A percentile compares a stretch with the other conserved stretches of the same genome.
Conservation (phyloP, 345 rosid species). For the Turritis glabra region DNA sequence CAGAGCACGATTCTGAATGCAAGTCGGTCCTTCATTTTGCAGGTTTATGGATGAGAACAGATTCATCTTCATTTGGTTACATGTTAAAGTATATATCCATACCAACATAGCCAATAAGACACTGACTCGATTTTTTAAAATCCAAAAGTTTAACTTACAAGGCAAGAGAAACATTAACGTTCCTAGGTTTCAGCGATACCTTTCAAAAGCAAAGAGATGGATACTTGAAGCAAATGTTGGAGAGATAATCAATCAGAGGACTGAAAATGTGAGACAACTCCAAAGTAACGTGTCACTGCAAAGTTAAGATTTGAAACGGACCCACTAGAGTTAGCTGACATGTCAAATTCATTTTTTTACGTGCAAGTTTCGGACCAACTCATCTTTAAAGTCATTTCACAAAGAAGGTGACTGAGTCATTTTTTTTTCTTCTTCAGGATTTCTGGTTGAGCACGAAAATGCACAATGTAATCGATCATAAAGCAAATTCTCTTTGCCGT, state of each 20-base stretch:
- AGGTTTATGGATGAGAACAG: conserved; percentile 18
- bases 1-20: conserved; percentile 25
- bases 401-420: not conserved
- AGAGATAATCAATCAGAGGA: conserved; percentile 13
- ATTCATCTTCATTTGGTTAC: conserved; percentile 19
- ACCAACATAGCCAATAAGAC: not conserved
- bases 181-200: not conserved
- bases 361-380: conserved; percentile 22
- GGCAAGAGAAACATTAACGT: conserved; percentile 43
- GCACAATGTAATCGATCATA: conserved; percentile 14
- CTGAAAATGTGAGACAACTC: conserved; percentile 8
- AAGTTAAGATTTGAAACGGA: conserved; percentile 31
- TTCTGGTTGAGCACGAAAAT: conserved; percentile 15
- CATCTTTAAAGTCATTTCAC: not conserved
- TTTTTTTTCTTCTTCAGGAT: not conserved
- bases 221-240: conserved; percentile 6
- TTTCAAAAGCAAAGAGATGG: conserved; percentile 22
- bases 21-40: conserved; percentile 23
- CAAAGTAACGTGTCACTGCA: conserved; percentile 32
- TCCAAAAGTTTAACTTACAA: conserved; percentile 29
- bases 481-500: not conserved
- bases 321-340: conserved; percentile 33
- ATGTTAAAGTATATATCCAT: conserved; percentile 21
- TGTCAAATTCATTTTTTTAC: conserved; percentile 30
- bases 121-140: conserved; percentile 4